Evolutionary conservation across 2,329 filamentous ascomycete species (phyloP).

Genomic region (Neofusicoccum sp.): DNA sequence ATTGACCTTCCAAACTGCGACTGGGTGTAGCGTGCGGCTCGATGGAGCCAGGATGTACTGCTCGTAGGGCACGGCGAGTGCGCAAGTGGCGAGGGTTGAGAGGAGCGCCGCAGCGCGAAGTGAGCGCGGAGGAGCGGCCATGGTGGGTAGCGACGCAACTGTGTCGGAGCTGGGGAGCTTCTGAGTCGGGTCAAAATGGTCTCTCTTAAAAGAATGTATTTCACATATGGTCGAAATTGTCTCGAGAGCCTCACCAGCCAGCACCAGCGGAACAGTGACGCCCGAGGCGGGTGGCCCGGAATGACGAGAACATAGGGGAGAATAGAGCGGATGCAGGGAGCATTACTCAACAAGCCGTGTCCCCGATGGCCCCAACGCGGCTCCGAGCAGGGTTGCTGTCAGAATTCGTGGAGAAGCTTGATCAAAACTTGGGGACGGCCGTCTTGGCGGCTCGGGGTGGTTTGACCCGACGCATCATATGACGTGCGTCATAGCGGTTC

Average conservation of each 20-base stretch:
- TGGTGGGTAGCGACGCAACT: background rate
- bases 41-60: slow-evolving; percentile 43
- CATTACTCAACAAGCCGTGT: background rate
- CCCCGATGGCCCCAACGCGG: background rate
- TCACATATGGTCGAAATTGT: background rate
- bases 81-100: background rate
- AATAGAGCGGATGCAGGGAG: background rate
- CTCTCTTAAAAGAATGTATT: background rate
- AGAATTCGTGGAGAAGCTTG: slow-evolving; percentile 9
- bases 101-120: background rate
- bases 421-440: background rate
- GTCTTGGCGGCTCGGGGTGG: slow-evolving; percentile 5
- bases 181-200: background rate
- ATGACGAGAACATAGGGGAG: background rate
- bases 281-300: background rate
- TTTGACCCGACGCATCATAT: slow-evolving; percentile 2
- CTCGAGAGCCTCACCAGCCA: background rate
- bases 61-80: slow-evolving; percentile 31
- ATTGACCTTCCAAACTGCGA: slow-evolving; percentile 41
- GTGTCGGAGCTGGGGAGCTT: background rate
- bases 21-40: slow-evolving; percentile 36
- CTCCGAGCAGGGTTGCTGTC: background rate
- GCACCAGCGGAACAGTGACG: slow-evolving; percentile 3
- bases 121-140: background rate
- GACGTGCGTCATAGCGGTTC: slow-evolving; percentile 1